Evolutionary conservation across 164 flowering plant species (phyloP).

Genomic region (Akebia trifoliata): DNA sequence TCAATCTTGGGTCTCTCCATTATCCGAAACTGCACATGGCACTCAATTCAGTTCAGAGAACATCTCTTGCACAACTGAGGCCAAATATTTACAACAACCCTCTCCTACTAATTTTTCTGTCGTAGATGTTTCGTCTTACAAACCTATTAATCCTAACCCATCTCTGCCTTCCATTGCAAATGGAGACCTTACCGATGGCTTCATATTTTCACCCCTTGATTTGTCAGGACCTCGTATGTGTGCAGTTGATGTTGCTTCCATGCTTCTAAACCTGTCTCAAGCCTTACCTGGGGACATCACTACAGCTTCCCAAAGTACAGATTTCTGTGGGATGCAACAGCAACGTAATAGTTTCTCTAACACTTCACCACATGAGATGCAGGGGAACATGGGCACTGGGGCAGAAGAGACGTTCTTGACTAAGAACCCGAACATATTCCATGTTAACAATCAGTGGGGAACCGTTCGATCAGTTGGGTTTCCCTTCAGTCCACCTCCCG

Average conservation of each 20-base stretch:
- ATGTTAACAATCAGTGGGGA: slow-evolving; percentile 33
- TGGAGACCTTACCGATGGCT: slow-evolving; percentile 32
- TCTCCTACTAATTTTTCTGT: slow-evolving; percentile 27
- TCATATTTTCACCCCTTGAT: slow-evolving; percentile 43
- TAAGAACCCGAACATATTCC: slow-evolving; percentile 20
- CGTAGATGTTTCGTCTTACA: too few relatives aligned
- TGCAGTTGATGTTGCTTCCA: slow-evolving; percentile 33
- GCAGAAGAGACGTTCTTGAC: slow-evolving; percentile 32
- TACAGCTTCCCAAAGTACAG: slow-evolving; percentile 30
- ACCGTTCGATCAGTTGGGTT: slow-evolving; percentile 36
- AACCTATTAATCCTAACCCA: slow-evolving; percentile 32
- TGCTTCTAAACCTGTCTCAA: slow-evolving; percentile 36
- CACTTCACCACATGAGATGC: too few relatives aligned
- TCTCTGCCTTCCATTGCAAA: slow-evolving; percentile 23
- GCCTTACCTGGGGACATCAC: slow-evolving; percentile 22
- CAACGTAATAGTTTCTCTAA: slow-evolving; percentile 34
- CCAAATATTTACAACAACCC: slow-evolving; percentile 28
- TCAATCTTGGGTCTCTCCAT: slow-evolving; percentile 65
- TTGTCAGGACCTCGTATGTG: slow-evolving; percentile 28
- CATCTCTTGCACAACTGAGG: slow-evolving; percentile 46
- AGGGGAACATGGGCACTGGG: slow-evolving; percentile 21
- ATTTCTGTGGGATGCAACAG: slow-evolving; percentile 34
- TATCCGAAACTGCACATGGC: slow-evolving; percentile 27
- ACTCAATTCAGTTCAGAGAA: slow-evolving; percentile 45
- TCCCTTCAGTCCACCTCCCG: slow-evolving; percentile 51